These are phyloP conservation scores for Bothriochloa decipiens DNA, from an alignment of 176 grass and related monocot genomes.

Conservation along the genomic window DNA sequence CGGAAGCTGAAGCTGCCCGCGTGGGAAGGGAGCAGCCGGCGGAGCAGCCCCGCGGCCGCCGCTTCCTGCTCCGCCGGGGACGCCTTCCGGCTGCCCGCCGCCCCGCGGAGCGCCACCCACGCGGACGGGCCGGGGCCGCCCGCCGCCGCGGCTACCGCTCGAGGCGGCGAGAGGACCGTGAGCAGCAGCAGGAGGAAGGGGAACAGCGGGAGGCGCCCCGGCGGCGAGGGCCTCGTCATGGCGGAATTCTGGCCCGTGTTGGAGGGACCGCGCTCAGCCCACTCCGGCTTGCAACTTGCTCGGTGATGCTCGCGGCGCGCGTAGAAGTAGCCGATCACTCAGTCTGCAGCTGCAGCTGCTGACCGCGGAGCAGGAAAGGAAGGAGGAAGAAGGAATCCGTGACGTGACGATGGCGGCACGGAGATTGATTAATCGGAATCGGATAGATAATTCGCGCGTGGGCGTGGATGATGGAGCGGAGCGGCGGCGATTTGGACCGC, in stretches of 20 bases:
- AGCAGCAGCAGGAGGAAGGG: conserved; percentile 39
- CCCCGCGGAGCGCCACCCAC: conserved; percentile 40
- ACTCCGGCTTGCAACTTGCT: background rate
- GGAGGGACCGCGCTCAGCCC: background rate
- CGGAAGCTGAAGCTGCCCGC: conserved; percentile 73
- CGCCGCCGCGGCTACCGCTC: background rate
- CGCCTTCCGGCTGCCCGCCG: conserved; percentile 41
- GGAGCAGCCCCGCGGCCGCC: conserved; percentile 55
- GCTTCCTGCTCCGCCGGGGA: conserved; percentile 63
- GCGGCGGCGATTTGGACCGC: conserved; percentile 30
- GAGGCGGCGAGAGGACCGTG: conserved; percentile 21
- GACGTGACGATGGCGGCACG: background rate
- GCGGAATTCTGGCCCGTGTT: conserved; percentile 19
- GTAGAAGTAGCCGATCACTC: background rate
- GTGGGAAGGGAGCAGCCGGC: conserved; percentile 68
- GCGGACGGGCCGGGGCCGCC: background rate
- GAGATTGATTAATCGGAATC: background rate
- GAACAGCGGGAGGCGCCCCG: background rate
- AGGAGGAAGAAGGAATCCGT: conserved; percentile 2
- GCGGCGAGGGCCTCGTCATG: conserved; percentile 34
- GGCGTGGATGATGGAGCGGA: conserved; percentile 8
- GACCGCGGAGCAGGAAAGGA: background rate
- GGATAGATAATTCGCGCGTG: conserved; percentile 12
- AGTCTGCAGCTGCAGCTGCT: background rate
- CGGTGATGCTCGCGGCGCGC: background rate